phyloP scores from a whole-genome alignment of 140 eudicot genomes.

The Bidens hawaiensis region DNA sequence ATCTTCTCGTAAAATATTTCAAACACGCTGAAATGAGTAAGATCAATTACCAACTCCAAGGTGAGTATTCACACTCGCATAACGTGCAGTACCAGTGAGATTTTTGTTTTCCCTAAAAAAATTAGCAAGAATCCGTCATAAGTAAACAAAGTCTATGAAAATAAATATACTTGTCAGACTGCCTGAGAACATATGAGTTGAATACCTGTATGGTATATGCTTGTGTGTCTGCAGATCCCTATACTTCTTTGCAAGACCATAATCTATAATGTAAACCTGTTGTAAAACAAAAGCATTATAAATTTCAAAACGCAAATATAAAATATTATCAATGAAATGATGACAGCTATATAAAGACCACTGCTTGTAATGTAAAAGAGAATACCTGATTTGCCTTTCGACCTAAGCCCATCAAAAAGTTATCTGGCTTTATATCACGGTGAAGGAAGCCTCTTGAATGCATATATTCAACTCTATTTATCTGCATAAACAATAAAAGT shows the following conservation, averaged over 20 bases:
- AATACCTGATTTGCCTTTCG: slow-evolving; percentile 91
- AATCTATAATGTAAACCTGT: slow-evolving; percentile 81
- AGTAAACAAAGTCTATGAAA: not conserved
- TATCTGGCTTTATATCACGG: slow-evolving; percentile 94
- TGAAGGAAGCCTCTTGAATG: slow-evolving; percentile 95
- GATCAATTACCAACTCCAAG: slow-evolving; percentile 84
- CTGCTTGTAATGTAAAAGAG: not conserved
- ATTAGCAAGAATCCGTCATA: not conserved
- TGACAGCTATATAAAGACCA: not conserved
- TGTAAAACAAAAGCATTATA: not conserved
- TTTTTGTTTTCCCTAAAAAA: slow-evolving; percentile 45
- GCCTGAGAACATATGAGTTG: not conserved
- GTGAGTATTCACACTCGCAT: slow-evolving; percentile 93
- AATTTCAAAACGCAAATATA: not conserved
- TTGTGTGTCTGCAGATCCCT: slow-evolving; percentile 92
- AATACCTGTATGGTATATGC: slow-evolving; percentile 96
- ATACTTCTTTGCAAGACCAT: slow-evolving; percentile 79
- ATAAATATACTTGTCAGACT: not conserved
- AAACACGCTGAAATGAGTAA: slow-evolving; percentile 3
- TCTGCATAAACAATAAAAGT: slow-evolving; percentile 31
- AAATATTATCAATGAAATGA: not conserved
- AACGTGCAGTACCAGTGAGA: slow-evolving; percentile 96
- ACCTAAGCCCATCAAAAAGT: slow-evolving; percentile 93
- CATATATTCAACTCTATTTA: slow-evolving; percentile 93
- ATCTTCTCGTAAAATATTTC: not conserved